Conservation (phyloP, 2,329 filamentous ascomycete species). For the Penicillium fuscoglaucum region DNA sequence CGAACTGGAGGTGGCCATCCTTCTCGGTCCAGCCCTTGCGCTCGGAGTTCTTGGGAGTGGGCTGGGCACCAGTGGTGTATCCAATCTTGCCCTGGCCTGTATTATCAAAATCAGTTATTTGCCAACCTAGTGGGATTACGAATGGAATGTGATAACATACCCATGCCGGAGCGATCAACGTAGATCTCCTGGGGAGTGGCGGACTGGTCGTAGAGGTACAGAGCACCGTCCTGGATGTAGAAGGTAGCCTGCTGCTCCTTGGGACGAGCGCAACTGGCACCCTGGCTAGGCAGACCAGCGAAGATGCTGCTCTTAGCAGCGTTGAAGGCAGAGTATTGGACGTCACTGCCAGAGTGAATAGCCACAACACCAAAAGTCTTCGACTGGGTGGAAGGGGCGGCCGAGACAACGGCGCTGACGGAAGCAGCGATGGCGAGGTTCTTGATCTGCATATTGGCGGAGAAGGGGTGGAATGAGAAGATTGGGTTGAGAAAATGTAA, state of each 20-base stretch:
- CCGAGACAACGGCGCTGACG: conserved; percentile 32
- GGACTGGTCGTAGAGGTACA: conserved; percentile 52
- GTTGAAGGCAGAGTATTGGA: conserved; percentile 51
- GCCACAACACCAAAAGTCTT: conserved; percentile 53
- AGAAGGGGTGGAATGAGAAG: not conserved
- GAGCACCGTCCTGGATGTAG: conserved; percentile 48
- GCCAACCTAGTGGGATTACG: not conserved
- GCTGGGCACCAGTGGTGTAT: conserved; percentile 52
- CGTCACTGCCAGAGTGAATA: conserved; percentile 50
- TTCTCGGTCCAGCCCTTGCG: conserved; percentile 51
- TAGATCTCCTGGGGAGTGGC: conserved; percentile 52
- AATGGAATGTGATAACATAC: conserved; percentile 36
- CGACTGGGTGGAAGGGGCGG: conserved; percentile 27
- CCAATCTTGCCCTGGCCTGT: conserved; percentile 55
- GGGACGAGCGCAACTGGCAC: conserved; percentile 49
- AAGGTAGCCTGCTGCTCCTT: conserved; percentile 52
- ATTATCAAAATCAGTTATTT: not conserved
- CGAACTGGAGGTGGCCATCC: conserved; percentile 49
- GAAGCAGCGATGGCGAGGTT: conserved; percentile 31
- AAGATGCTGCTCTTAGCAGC: conserved; percentile 50
- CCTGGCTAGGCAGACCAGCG: conserved; percentile 47
- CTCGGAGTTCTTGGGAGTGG: conserved; percentile 47
- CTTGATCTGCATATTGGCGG: conserved; percentile 33
- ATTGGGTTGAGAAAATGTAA: not conserved
- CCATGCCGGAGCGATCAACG: conserved; percentile 61